Evolutionary conservation across 108 stramenopile species (phyloP).

Genomic region (Stephanodiscus triporus): DNA sequence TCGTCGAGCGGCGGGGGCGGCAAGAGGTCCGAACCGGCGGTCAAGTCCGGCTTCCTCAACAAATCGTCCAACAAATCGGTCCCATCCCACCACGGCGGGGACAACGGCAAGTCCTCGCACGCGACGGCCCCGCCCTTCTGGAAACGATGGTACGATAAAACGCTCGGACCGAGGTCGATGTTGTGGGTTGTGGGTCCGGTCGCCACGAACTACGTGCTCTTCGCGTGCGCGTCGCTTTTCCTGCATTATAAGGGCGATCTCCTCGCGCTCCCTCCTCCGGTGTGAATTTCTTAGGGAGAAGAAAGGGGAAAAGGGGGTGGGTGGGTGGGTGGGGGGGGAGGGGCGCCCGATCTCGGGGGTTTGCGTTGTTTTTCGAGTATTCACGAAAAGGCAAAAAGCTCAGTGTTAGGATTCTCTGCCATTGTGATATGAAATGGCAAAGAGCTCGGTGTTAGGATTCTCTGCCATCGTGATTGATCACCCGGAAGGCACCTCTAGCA

Average conservation of each 20-base stretch:
- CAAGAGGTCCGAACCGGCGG: constrained; percentile 39
- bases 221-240: constrained; percentile 65
- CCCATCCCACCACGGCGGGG: constrained; percentile 12
- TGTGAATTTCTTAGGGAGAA: constrained; percentile 39
- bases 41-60: constrained; percentile 84
- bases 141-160: constrained; percentile 64
- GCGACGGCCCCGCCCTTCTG: constrained; percentile 31
- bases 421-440: too few species aligned
- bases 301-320: too few species aligned
- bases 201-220: constrained; percentile 80
- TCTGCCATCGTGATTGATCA: too few species aligned
- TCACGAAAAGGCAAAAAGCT: too few species aligned
- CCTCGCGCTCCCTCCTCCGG: constrained; percentile 81
- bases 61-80: constrained; percentile 36
- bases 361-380: too few species aligned
- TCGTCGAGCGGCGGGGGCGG: constrained; percentile 11
- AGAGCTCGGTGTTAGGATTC: too few species aligned
- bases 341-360: too few species aligned
- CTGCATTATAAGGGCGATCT: constrained; percentile 79
- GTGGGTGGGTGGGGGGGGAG: too few species aligned
- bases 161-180: constrained; percentile 73
- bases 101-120: constrained; percentile 13
- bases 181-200: constrained; percentile 60
- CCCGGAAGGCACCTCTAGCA: too few species aligned
- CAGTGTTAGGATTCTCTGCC: too few species aligned